A percentile compares a stretch with the other conserved stretches of the same genome.
Evolutionary conservation across 345 rosid species (phyloP).

Genomic region (Xanthoceras sorbifolium): DNA sequence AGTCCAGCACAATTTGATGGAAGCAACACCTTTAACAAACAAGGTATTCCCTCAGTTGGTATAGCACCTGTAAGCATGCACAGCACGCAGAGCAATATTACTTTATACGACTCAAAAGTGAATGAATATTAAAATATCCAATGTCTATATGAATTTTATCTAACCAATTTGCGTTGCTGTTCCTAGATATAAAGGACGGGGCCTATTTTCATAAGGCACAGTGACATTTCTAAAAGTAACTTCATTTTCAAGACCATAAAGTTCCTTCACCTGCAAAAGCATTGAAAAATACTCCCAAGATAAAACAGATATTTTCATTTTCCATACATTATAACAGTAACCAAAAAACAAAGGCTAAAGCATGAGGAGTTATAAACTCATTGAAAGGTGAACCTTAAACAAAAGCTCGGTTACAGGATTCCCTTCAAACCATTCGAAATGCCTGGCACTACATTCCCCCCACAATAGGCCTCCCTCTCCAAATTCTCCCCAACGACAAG

Average conservation of each 20-base stretch:
- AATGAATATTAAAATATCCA: slow-evolving; percentile 15
- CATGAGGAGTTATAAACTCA: slow-evolving; percentile 5
- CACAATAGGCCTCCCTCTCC: slow-evolving; percentile 95
- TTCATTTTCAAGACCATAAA: slow-evolving; percentile 82
- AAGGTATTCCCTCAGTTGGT: slow-evolving; percentile 96
- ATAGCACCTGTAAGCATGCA: slow-evolving; percentile 62
- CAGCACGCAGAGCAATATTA: slow-evolving; percentile 14
- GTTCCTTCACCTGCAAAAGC: slow-evolving; percentile 74
- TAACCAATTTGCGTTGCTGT: slow-evolving; percentile 97
- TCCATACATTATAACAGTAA: not conserved
- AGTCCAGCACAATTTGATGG: slow-evolving; percentile 84
- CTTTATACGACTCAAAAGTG: not conserved
- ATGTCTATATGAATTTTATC: slow-evolving; percentile 25
- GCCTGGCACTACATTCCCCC: slow-evolving; percentile 83
- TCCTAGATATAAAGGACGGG: slow-evolving; percentile 80
- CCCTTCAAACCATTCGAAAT: slow-evolving; percentile 94
- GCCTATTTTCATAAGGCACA: slow-evolving; percentile 74
- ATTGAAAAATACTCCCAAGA: not conserved
- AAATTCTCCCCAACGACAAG: slow-evolving; percentile 96
- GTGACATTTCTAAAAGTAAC: slow-evolving; percentile 76
- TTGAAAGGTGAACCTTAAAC: slow-evolving; percentile 48
- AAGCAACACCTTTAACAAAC: slow-evolving; percentile 86
- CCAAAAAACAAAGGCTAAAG: not conserved
- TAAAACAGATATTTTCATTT: not conserved
- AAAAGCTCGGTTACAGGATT: slow-evolving; percentile 65